Base-by-base conservation (phyloP, 1,139 yeast species). In the Yamadazyma blattariae region DNA sequence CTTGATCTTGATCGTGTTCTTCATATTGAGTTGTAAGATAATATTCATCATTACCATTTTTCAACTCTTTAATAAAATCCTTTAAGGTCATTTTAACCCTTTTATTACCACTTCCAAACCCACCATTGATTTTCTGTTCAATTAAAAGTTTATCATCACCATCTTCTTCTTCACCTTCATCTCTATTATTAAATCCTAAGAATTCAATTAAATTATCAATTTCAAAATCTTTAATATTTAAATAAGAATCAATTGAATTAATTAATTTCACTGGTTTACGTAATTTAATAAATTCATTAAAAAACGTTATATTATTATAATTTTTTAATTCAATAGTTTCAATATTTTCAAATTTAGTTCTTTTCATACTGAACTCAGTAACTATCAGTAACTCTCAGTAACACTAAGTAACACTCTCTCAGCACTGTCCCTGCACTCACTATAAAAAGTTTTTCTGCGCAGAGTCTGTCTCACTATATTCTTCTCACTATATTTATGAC, bases 1-100 rank as follows among this genome's bases (percentile, higher is more conserved):
- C 57, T 5, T 52, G 61, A 2, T 54, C 67, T 2, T 40, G 49
- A 1, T 34, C 47, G 29, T 50, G 45, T 34, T 61, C 67, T n/a
- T 56, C 67, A 51, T 82, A 82, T 45, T 82, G 90, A 0, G 90
- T 82, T 0, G 89, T 82, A 50, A 82, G 61, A 45, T 82, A 82
- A 41, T 71, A 67, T 1, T 61, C 36, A 25, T 47, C 50, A 9
- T 68, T 69, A 0, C 75, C 79, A 3, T 45, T 36, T 10, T 46
- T 38, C 20, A 79, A 50, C 40, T 58, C 59, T 1, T 56, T 50
- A 36, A 80, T 48, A 38, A 82, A 66, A 15, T 77, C 76, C 0
- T 45, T 48, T 39, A 82, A 63, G 2, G 59, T 50, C 75, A 80
- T 68, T 38, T 63, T 64, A 11, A 67, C 56, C 43, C 88, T 59